Evolutionary conservation across 2,329 filamentous ascomycete genomes (phyloP).

Genomic region (Achaetomium macrosporum): DNA sequence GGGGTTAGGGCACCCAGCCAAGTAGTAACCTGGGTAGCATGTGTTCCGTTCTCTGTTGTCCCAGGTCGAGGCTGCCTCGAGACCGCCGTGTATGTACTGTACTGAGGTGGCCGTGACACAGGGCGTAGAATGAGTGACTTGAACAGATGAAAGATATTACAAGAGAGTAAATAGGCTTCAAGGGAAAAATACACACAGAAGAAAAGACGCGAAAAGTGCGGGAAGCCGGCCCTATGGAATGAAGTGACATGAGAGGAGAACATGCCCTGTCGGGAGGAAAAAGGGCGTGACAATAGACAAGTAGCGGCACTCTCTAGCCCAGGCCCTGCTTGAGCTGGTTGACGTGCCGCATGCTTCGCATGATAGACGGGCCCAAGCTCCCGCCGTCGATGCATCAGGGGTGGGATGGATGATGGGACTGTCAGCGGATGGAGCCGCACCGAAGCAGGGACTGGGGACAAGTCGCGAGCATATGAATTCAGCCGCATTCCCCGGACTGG

Average conservation of each 20-base stretch:
- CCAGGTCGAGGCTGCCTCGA: not conserved
- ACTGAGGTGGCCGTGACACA: not conserved
- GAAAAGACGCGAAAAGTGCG: slow-evolving; percentile 15
- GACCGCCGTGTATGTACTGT: not conserved
- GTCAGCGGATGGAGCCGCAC: slow-evolving; percentile 7
- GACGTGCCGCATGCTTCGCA: slow-evolving; percentile 19
- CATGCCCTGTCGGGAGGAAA: slow-evolving; percentile 11
- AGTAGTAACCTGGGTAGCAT: slow-evolving; percentile 11
- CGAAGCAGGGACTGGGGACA: slow-evolving; percentile 11
- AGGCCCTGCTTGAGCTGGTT: slow-evolving; percentile 14
- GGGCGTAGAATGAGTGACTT: not conserved
- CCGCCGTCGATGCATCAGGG: slow-evolving; percentile 18
- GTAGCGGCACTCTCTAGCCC: not conserved
- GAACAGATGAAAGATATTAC: slow-evolving; percentile 16
- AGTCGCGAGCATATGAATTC: slow-evolving; percentile 13
- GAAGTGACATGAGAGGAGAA: slow-evolving; percentile 14
- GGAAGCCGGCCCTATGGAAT: slow-evolving; percentile 26
- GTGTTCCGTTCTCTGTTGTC: not conserved
- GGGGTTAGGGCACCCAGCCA: slow-evolving; percentile 18
- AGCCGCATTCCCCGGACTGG: slow-evolving; percentile 14
- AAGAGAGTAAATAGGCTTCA: not conserved
- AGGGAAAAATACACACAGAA: slow-evolving; percentile 11
- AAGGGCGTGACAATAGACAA: slow-evolving; percentile 17
- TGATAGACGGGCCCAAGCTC: slow-evolving; percentile 22
- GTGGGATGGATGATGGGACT: slow-evolving; percentile 11